phyloP scores from a whole-genome alignment of 768 basidiomycete genomes.

The Paxillus rubicundulus region DNA sequence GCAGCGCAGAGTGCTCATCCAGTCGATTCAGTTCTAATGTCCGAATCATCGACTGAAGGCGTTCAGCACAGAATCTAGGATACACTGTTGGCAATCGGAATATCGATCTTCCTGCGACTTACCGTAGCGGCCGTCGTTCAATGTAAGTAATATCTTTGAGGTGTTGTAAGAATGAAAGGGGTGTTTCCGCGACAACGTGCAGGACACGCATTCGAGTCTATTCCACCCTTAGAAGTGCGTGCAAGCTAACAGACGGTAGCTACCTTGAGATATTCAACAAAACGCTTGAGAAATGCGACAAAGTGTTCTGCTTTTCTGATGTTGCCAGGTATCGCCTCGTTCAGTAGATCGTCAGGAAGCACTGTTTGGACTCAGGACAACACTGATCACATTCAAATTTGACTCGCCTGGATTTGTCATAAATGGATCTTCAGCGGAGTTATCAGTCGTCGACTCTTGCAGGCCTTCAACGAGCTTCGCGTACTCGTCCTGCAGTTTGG shows the following conservation, averaged over 20 bases:
- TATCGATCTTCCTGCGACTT: slow-evolving; percentile 17
- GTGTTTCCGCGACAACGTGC: slow-evolving; percentile 98
- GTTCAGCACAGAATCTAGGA: slow-evolving; percentile 90
- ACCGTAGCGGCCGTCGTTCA: slow-evolving; percentile 89
- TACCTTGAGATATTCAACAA: slow-evolving; percentile 98
- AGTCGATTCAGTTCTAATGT: slow-evolving; percentile 86
- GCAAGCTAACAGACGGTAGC: background rate
- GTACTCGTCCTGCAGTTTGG: slow-evolving; percentile 95
- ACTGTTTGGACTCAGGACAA: slow-evolving; percentile 42
- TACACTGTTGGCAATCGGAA: background rate
- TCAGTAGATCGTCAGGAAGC: slow-evolving; percentile 89
- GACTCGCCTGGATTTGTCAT: slow-evolving; percentile 85
- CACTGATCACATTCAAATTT: too few relatives aligned
- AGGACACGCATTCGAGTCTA: slow-evolving; percentile 99
- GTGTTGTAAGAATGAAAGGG: slow-evolving; percentile 94
- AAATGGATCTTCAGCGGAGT: slow-evolving; percentile 70
- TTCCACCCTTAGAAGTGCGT: slow-evolving; percentile 9
- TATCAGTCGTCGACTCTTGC: slow-evolving; percentile 66
- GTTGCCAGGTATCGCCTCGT: slow-evolving; percentile 96
- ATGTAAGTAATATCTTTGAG: slow-evolving; percentile 99
- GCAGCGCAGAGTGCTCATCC: slow-evolving; percentile 88
- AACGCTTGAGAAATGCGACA: slow-evolving; percentile 95
- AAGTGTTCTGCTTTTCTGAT: slow-evolving; percentile 99
- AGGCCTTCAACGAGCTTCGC: slow-evolving; percentile 91
- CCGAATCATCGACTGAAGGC: slow-evolving; percentile 88